Evolutionary conservation across 805 yeast species (phyloP).

Genomic region (Wickerhamiella domercqiae): DNA sequence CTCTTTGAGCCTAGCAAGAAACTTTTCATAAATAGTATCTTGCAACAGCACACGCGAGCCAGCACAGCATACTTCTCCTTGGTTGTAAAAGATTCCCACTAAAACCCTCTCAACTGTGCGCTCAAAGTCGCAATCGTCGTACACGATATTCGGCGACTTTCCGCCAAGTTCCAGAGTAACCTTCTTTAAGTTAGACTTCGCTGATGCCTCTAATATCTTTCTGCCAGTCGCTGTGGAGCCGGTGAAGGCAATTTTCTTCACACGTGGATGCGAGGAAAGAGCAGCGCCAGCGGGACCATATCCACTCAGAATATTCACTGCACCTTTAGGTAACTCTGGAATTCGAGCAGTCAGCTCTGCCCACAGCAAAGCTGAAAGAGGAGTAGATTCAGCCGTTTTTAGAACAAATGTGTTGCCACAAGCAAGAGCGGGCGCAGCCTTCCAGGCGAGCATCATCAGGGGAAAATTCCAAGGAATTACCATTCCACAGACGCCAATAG

Average conservation of each 20-base stretch:
- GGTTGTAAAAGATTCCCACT: conserved; percentile 76
- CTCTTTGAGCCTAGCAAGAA: conserved; percentile 42
- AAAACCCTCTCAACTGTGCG: conserved; percentile 62
- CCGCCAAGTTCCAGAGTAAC: conserved; percentile 94
- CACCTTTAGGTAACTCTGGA: conserved; percentile 88
- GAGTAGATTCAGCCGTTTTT: conserved; percentile 87
- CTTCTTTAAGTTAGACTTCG: conserved; percentile 69
- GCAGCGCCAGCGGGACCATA: conserved; percentile 79
- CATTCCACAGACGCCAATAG: conserved; percentile 90
- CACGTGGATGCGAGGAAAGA: conserved; percentile 58
- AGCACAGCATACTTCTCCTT: conserved; percentile 94
- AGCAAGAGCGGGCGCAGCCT: conserved; percentile 82
- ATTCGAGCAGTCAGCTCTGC: conserved; percentile 47
- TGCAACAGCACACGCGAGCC: conserved; percentile 86
- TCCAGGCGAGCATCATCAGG: conserved; percentile 86
- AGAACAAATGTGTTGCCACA: conserved; percentile 79
- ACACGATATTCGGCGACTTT: conserved; percentile 82
- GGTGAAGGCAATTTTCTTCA: conserved; percentile 86
- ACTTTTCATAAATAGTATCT: conserved; percentile 66
- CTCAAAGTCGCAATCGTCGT: conserved; percentile 69
- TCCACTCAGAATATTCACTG: conserved; percentile 74
- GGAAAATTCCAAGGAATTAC: conserved; percentile 98
- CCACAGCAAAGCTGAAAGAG: conserved; percentile 69
- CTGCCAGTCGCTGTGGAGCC: conserved; percentile 91
- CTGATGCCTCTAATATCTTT: conserved; percentile 63